These are phyloP conservation scores for Torulaspora quercuum DNA, from an alignment of 805 yeast genomes.

Conservation along the genomic window DNA sequence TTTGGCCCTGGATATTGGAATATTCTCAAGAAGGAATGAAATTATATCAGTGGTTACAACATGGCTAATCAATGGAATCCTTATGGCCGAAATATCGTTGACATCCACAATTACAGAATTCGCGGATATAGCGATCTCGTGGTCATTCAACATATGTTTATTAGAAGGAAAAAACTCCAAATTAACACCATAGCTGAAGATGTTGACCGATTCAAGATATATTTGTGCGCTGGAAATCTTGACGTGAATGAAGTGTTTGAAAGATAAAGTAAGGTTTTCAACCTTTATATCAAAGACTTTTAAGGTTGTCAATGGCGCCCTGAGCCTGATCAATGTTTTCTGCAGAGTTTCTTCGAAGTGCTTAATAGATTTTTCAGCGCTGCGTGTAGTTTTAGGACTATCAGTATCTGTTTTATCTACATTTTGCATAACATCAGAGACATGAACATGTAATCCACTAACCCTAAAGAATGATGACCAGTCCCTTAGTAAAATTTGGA, in stretches of 20 bases:
- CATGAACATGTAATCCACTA: slow-evolving; percentile 19
- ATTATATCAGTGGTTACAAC: slow-evolving; percentile 30
- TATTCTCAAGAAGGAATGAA: slow-evolving; percentile 19
- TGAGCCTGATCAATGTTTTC: background rate
- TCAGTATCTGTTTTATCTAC: background rate
- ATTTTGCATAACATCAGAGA: slow-evolving; percentile 9
- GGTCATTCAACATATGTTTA: slow-evolving; percentile 19
- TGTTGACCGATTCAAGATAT: slow-evolving; percentile 24
- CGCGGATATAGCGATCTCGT: slow-evolving; percentile 32
- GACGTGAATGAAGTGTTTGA: slow-evolving; percentile 16
- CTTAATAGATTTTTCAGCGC: slow-evolving; percentile 1
- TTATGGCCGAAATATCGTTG: slow-evolving; percentile 23
- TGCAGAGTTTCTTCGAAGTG: slow-evolving; percentile 7
- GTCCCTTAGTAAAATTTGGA: slow-evolving; percentile 11
- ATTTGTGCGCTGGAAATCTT: slow-evolving; percentile 31
- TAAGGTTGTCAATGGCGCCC: slow-evolving; percentile 16
- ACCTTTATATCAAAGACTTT: slow-evolving; percentile 32
- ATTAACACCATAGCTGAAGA: slow-evolving; percentile 22
- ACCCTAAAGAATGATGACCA: slow-evolving; percentile 25
- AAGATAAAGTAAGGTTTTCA: slow-evolving; percentile 27
- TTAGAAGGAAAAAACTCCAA: slow-evolving; percentile 25
- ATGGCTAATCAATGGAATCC: slow-evolving; percentile 32
- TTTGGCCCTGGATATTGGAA: slow-evolving; percentile 20
- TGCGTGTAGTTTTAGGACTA: background rate
- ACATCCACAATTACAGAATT: slow-evolving; percentile 24